phyloP scores from a whole-genome alignment of 768 basidiomycete genomes.

The Boletus huronensis region DNA sequence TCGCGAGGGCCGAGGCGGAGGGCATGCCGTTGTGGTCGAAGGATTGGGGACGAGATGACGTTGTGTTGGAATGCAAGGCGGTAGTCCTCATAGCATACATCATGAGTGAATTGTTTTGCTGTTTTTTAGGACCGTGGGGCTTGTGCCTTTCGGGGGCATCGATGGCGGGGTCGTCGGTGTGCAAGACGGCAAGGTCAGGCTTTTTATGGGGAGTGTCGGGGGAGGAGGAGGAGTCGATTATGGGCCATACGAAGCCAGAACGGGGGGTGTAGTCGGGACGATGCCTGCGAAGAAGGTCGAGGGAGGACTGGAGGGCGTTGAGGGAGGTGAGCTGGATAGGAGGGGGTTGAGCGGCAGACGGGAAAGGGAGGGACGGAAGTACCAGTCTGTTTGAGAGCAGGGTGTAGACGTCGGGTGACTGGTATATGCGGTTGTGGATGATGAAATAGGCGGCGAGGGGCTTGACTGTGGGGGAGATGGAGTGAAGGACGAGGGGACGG shows the following conservation, averaged over 20 bases:
- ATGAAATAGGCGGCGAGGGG: conserved; percentile 85
- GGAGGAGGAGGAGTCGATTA: conserved; percentile 55
- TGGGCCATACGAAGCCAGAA: conserved; percentile 83
- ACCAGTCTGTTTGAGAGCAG: conserved; percentile 83
- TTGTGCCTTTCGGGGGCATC: conserved; percentile 22
- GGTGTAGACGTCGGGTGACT: conserved; percentile 80
- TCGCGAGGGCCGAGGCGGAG: conserved; percentile 24
- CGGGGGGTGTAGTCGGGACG: conserved; percentile 82
- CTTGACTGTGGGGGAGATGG: conserved; percentile 45
- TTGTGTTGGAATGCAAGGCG: conserved; percentile 60
- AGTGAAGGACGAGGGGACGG: not conserved
- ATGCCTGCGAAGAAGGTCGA: conserved; percentile 68
- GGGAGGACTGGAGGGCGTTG: conserved; percentile 69
- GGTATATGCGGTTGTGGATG: conserved; percentile 85
- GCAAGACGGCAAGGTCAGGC: conserved; percentile 27
- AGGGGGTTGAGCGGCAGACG: not conserved
- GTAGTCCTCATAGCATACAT: conserved; percentile 79
- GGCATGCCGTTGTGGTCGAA: conserved; percentile 26
- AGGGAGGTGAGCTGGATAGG: conserved; percentile 58
- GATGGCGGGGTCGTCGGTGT: conserved; percentile 19
- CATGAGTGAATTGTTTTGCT: conserved; percentile 66
- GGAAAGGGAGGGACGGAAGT: conserved; percentile 18
- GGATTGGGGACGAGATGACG: conserved; percentile 41
- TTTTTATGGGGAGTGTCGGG: conserved; percentile 43
- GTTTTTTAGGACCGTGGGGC: conserved; percentile 43